Percentiles rank a stretch among this genome's conserved stretches.
Evolutionary conservation across 345 rosid species (phyloP).

Genomic region (Gossypium turneri): DNA sequence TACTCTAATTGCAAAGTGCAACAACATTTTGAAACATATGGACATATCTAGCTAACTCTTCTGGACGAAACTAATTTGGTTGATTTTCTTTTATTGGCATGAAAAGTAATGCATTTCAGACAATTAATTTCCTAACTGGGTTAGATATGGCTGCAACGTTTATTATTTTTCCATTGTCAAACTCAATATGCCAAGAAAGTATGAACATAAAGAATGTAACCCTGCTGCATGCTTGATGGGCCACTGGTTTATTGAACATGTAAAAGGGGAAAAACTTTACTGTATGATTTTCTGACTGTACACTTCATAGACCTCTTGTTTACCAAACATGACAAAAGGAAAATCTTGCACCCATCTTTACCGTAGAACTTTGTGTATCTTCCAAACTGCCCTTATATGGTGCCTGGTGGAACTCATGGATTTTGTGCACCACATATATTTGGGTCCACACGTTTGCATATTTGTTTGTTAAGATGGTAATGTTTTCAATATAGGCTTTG

Average conservation of each 20-base stretch:
- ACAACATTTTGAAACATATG: neutral
- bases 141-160: neutral
- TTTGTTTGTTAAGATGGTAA: constrained; percentile 1
- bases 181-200: neutral
- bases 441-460: neutral
- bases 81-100: neutral
- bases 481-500: neutral
- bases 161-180: neutral
- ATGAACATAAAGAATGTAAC: neutral
- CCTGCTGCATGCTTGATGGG: neutral
- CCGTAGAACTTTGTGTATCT: neutral
- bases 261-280: neutral
- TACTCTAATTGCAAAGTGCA: neutral
- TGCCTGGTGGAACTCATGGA: neutral
- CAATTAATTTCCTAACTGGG: neutral
- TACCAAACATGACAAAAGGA: neutral
- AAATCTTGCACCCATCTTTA: neutral
- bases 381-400: neutral
- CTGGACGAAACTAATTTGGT: neutral
- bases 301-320: neutral
- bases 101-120: neutral
- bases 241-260: neutral
- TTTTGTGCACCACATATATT: neutral
- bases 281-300: neutral
- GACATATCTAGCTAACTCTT: neutral